A percentile compares a stretch with the other conserved stretches of the same genome.
phyloP scores from a whole-genome alignment of 2,329 filamentous ascomycete genomes.

The Clarireedia hainanense region DNA sequence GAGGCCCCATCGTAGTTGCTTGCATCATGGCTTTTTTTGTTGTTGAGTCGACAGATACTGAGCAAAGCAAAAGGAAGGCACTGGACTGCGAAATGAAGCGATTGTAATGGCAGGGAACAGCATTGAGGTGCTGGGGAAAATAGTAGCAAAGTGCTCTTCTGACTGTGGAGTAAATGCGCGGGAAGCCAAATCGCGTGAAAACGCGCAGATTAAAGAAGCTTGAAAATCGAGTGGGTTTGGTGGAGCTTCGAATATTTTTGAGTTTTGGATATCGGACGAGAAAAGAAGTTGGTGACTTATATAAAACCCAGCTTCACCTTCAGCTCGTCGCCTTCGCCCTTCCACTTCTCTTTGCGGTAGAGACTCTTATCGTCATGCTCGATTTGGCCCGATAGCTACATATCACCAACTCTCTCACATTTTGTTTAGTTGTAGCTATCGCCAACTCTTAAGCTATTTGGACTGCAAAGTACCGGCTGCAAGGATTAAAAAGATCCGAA shows the following conservation, averaged over 20 bases:
- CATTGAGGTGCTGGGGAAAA: background rate
- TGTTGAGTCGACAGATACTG: background rate
- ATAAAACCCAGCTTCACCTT: too few relatives aligned
- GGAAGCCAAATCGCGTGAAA: background rate
- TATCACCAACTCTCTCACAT: too few relatives aligned
- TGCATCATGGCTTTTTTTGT: background rate
- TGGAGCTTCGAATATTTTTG: background rate
- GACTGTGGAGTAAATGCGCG: background rate
- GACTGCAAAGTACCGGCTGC: too few relatives aligned
- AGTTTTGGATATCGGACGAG: background rate
- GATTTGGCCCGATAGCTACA: too few relatives aligned
- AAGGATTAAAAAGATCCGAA: too few relatives aligned
- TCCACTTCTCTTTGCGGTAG: too few relatives aligned
- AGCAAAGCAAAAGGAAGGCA: background rate
- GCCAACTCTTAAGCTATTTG: too few relatives aligned
- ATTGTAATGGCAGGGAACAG: background rate
- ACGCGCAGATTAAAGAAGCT: background rate
- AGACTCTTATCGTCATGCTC: too few relatives aligned
- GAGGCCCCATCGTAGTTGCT: constrained; percentile 22
- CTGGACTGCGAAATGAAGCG: background rate
- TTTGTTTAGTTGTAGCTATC: too few relatives aligned
- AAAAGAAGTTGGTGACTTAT: too few relatives aligned
- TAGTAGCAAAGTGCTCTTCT: background rate
- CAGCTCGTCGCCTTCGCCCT: too few relatives aligned
- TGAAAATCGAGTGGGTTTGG: background rate